Base-by-base conservation (phyloP, 2,329 filamentous ascomycete species). In the Aspergillus sp. region DNA sequence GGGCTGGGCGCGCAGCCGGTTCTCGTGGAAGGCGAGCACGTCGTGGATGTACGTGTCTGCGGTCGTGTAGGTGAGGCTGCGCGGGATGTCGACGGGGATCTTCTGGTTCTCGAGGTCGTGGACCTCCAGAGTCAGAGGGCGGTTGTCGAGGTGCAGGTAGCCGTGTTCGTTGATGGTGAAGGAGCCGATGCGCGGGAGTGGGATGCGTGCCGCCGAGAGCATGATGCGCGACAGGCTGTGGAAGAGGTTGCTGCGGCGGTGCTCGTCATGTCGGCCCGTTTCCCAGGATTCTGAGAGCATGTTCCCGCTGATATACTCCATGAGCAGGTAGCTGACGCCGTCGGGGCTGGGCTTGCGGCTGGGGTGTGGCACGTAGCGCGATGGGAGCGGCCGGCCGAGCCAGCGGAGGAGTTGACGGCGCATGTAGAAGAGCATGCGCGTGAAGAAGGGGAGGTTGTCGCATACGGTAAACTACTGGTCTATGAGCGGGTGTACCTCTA, bases 121-220 rank as follows among this genome's bases (percentile, higher is more conserved):
- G 13, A 62, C 45, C 11, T 56, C 46, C 21, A 60, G 43, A 1
- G 58, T 53, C 5, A 61, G 52, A 5, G 60, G 58, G 0, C 58
- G 50, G 32, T 61, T 63, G 1, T 7, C 45, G 7, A 67, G 49
- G 2, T 11, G 29, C 16, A 69, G 40, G 34, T 54, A 53, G 7
- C 67, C 60, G 10, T 63, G 29, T 3, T 63, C 45, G 43, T 70
- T 56, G 7, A 74, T 59, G 13, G 58, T 60, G 11, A 66, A 61
- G 10, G 71, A 73, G 3, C 70, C 70, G 47, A 75, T 73, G 9
- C 60, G 57, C 5, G 64, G 64, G 7, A 70, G 44, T 20, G 66
- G 61, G 9, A 54, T 56, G n/a, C 59, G 54, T 4, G 43, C 48
- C 3, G 64, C 6, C 20, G 41, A 52, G 4, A 66, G 23, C 1